Conservation (phyloP, 2,329 filamentous ascomycete genomes). For the Paraphoma chrysanthemicola region DNA sequence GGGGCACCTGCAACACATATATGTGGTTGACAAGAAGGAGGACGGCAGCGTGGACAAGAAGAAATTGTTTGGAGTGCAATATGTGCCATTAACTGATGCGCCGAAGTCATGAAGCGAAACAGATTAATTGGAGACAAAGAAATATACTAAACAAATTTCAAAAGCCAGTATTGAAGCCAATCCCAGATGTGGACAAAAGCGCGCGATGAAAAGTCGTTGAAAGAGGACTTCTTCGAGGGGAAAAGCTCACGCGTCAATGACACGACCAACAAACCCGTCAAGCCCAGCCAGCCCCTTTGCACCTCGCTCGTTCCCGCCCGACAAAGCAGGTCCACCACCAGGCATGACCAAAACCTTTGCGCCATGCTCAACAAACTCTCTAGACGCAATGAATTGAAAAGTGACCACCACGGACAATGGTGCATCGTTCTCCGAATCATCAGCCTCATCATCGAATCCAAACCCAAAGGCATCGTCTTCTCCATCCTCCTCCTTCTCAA, state of each 20-base stretch:
- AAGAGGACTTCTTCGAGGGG: background rate
- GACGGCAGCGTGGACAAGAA: constrained; percentile 62
- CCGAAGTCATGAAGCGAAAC: constrained; percentile 45
- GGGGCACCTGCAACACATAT: constrained; percentile 68
- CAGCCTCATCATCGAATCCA: constrained; percentile 55
- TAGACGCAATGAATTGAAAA: constrained; percentile 71
- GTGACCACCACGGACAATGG: constrained; percentile 57
- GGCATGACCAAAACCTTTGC: constrained; percentile 75
- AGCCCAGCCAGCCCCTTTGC: constrained; percentile 63
- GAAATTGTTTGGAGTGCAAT: constrained; percentile 73
- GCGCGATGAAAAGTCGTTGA: too few relatives aligned
- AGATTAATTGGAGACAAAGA: background rate
- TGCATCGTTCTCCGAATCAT: constrained; percentile 41
- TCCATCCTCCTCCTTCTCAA: constrained; percentile 32
- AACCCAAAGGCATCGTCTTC: constrained; percentile 62
- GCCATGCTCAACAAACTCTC: constrained; percentile 77
- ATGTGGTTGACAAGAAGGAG: constrained; percentile 74
- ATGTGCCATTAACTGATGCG: constrained; percentile 79
- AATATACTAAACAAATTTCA: too few relatives aligned
- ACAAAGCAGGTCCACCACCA: constrained; percentile 68
- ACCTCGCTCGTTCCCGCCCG: constrained; percentile 61
- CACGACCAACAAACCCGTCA: constrained; percentile 74
- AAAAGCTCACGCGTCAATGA: constrained; percentile 45
- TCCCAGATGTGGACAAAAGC: too few relatives aligned
- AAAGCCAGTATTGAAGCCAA: too few relatives aligned